A percentile compares a stretch with the other conserved stretches of the same genome.
Conservation (phyloP, 768 basidiomycete genomes). For the Suillus paluster region DNA sequence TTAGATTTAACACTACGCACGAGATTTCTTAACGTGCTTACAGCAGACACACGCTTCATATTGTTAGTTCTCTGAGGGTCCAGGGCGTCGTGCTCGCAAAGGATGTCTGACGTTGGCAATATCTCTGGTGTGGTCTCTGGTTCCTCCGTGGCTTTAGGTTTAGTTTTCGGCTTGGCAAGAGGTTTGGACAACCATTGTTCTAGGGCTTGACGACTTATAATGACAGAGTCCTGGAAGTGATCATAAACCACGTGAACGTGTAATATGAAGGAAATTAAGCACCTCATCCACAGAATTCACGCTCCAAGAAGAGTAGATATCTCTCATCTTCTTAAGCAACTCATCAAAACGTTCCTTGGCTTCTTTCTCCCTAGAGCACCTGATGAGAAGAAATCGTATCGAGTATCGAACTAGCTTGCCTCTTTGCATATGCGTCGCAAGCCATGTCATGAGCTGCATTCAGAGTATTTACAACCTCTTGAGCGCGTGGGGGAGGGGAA, state of each 20-base stretch:
- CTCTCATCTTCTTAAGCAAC: slow-evolving; percentile 55
- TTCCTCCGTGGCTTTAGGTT: slow-evolving; percentile 19
- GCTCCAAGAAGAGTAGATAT: slow-evolving; percentile 69
- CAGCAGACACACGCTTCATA: slow-evolving; percentile 73
- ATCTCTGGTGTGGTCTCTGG: slow-evolving; percentile 24
- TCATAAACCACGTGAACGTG: slow-evolving; percentile 6
- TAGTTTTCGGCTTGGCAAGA: slow-evolving; percentile 25
- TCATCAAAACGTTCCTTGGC: slow-evolving; percentile 51
- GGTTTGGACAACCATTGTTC: slow-evolving; percentile 60
- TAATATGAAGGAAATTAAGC: slow-evolving; percentile 12
- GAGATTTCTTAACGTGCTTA: slow-evolving; percentile 28
- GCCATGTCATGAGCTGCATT: slow-evolving; percentile 60
- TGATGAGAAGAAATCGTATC: slow-evolving; percentile 10
- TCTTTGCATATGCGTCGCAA: slow-evolving; percentile 51
- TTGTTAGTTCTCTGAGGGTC: slow-evolving; percentile 60
- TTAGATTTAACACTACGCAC: not conserved
- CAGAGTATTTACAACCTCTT: slow-evolving; percentile 53
- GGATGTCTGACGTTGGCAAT: slow-evolving; percentile 47
- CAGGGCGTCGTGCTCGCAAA: slow-evolving; percentile 65
- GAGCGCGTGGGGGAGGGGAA: slow-evolving; percentile 58
- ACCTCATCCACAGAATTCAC: slow-evolving; percentile 54
- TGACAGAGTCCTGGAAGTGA: slow-evolving; percentile 52
- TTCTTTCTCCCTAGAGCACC: slow-evolving; percentile 44
- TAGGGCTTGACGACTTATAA: slow-evolving; percentile 65
- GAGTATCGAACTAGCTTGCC: slow-evolving; percentile 41